Evolutionary conservation across 345 rosid genomes (phyloP).

Genomic region (Noccaea caerulescens): DNA sequence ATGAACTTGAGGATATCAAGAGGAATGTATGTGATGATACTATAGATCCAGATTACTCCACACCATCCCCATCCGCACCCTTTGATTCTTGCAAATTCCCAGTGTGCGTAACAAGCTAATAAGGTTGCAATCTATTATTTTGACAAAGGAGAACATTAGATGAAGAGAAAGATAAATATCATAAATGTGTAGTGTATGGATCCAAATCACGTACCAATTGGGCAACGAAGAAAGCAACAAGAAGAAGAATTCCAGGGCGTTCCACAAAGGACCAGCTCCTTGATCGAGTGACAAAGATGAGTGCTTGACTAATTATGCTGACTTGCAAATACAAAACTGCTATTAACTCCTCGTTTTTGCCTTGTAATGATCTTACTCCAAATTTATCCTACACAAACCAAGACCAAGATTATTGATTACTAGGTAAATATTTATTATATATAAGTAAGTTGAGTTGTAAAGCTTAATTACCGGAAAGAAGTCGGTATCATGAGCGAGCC

Average conservation of each 20-base stretch:
- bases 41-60: constrained; percentile 81
- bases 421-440: background rate
- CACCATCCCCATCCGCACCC: constrained; percentile 98
- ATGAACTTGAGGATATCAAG: constrained; percentile 78
- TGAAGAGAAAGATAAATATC: background rate
- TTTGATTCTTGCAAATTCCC: constrained; percentile 67
- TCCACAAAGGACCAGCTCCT: constrained; percentile 83
- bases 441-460: no score
- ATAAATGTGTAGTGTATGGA: background rate
- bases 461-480: constrained; percentile 58
- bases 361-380: constrained; percentile 64
- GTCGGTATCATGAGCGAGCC: constrained; percentile 60
- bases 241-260: constrained; percentile 81
- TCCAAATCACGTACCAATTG: constrained; percentile 57
- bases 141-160: background rate
- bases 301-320: constrained; percentile 91
- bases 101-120: constrained; percentile 67
- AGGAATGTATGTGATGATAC: constrained; percentile 74
- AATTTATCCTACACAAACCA: constrained; percentile 57
- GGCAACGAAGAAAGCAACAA: constrained; percentile 67
- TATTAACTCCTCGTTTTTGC: constrained; percentile 55
- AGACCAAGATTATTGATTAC: background rate
- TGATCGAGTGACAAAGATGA: constrained; percentile 89
- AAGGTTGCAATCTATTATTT: constrained; percentile 70
- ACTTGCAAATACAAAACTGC: constrained; percentile 93